A percentile compares a stretch with the other conserved stretches of the same genome.
Conservation (phyloP, 2,329 filamentous ascomycete genomes). For the Talaromyces sp. region DNA sequence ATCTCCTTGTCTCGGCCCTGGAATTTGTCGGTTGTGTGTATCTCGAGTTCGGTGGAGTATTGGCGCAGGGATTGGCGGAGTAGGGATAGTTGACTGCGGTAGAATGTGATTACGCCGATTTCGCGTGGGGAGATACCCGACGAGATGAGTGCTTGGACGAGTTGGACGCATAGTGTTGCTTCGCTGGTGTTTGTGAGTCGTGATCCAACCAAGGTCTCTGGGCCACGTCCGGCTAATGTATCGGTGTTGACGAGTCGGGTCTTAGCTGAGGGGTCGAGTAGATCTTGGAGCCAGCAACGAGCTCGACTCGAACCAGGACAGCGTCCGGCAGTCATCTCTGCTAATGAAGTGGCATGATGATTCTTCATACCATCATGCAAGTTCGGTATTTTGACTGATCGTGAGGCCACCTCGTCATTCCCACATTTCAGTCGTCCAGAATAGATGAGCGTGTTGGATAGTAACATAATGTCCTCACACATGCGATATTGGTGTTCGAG, state of each 20-base stretch:
- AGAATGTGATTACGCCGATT: constrained; percentile 95
- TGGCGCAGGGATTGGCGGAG: constrained; percentile 67
- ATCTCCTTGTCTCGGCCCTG: constrained; percentile 95
- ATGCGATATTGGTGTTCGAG: constrained; percentile 97
- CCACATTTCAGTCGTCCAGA: constrained; percentile 86
- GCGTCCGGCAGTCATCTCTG: constrained; percentile 30
- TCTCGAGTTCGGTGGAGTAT: constrained; percentile 64
- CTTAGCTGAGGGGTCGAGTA: constrained; percentile 65
- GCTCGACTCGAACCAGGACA: constrained; percentile 50
- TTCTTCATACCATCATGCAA: constrained; percentile 56
- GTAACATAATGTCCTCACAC: constrained; percentile 93
- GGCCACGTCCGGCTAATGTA: constrained; percentile 55
- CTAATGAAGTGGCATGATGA: constrained; percentile 46
- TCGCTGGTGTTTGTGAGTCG: constrained; percentile 87
- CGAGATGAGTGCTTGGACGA: constrained; percentile 72
- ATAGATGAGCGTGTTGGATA: constrained; percentile 92
- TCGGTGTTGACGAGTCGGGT: constrained; percentile 92
- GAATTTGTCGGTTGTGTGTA: constrained; percentile 96
- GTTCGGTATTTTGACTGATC: constrained; percentile 63
- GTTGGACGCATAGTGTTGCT: constrained; percentile 67
- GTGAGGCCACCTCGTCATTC: constrained; percentile 65
- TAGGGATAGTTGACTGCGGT: constrained; percentile 82
- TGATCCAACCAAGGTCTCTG: constrained; percentile 65
- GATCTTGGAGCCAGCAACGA: constrained; percentile 69
- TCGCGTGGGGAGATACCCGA: constrained; percentile 68